Percentiles rank a stretch among this genome's conserved stretches.
Evolutionary conservation across 2,329 filamentous ascomycete genomes (phyloP).

Genomic region (Phialophora macrospora): DNA sequence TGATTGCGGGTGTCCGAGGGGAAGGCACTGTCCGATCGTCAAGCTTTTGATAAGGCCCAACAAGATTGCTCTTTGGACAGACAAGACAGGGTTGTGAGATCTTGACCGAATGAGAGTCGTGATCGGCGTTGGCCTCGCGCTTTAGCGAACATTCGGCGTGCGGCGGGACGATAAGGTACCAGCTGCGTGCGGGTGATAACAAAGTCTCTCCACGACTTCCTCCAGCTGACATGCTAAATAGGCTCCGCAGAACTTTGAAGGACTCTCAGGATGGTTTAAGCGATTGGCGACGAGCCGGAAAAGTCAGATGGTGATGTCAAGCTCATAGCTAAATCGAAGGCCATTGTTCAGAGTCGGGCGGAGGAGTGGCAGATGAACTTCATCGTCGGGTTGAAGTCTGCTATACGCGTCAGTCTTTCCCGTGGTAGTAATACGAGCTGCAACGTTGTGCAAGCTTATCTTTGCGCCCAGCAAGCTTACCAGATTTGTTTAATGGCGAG

Average conservation of each 20-base stretch:
- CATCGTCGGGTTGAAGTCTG: too few relatives aligned
- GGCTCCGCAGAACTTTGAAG: background rate
- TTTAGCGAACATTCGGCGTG: slow-evolving; percentile 1
- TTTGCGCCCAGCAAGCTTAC: slow-evolving; percentile 15
- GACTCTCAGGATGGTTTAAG: slow-evolving; percentile 3
- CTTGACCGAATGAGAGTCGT: slow-evolving; percentile 5
- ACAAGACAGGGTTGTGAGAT: background rate
- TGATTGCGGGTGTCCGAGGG: background rate
- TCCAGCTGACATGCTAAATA: too few relatives aligned
- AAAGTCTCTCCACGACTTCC: too few relatives aligned
- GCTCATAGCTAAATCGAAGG: background rate
- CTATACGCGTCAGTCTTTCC: background rate
- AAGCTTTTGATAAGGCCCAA: slow-evolving; percentile 28
- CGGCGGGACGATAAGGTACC: background rate
- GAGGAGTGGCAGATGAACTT: too few relatives aligned
- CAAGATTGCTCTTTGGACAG: slow-evolving; percentile 22
- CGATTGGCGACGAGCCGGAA: slow-evolving; percentile 10
- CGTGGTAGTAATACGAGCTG: background rate
- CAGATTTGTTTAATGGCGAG: too few relatives aligned
- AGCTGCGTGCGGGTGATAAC: too few relatives aligned
- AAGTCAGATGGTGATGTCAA: slow-evolving; percentile 2
- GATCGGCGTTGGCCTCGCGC: background rate
- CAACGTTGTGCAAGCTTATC: slow-evolving; percentile 20
- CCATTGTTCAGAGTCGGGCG: too few relatives aligned
- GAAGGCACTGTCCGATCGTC: slow-evolving; percentile 19